phyloP scores from a whole-genome alignment of 495 filamentous ascomycete species.

The Articulospora tetracladia region DNA sequence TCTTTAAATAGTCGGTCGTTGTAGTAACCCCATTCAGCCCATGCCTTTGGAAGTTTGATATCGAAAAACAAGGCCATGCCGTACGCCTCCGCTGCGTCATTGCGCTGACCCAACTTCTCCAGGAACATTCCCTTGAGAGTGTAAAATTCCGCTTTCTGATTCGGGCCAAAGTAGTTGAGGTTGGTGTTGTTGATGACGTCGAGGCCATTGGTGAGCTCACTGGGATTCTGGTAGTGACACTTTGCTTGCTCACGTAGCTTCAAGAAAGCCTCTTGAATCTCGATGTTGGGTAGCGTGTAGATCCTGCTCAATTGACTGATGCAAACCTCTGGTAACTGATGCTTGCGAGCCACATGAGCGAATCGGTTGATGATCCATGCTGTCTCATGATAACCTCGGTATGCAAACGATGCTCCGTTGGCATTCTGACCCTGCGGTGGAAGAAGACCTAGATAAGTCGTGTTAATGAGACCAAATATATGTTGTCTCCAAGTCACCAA shows the following conservation, averaged over 20 bases:
- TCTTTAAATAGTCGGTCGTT: slow-evolving; percentile 94
- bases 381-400: slow-evolving; percentile 96
- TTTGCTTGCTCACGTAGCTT: slow-evolving; percentile 97
- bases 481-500: slow-evolving; percentile 98
- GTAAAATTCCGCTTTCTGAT: slow-evolving; percentile 98
- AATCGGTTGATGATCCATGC: slow-evolving; percentile 99
- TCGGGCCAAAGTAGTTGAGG: slow-evolving; percentile 90
- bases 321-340: slow-evolving; percentile 94
- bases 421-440: slow-evolving; percentile 77
- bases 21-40: slow-evolving; percentile 99
- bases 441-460: slow-evolving; percentile 81
- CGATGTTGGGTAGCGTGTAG: slow-evolving; percentile 97
- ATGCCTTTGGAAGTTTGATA: slow-evolving; percentile 91
- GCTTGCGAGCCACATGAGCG: slow-evolving; percentile 95
- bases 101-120: slow-evolving; percentile 82
- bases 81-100: slow-evolving; percentile 90
- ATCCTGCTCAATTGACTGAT: slow-evolving; percentile 95
- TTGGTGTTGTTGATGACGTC: slow-evolving; percentile 99
- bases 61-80: slow-evolving; percentile 94
- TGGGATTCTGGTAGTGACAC: slow-evolving; percentile 94
- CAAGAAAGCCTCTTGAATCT: slow-evolving; percentile 98
- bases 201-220: slow-evolving; percentile 84
- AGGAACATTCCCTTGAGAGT: slow-evolving; percentile 99
- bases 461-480: slow-evolving; percentile 96
- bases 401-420: slow-evolving; percentile 82